Evolutionary conservation across 78 protist genomes (phyloP).

Genomic region (Dictyostelium intermedium): DNA sequence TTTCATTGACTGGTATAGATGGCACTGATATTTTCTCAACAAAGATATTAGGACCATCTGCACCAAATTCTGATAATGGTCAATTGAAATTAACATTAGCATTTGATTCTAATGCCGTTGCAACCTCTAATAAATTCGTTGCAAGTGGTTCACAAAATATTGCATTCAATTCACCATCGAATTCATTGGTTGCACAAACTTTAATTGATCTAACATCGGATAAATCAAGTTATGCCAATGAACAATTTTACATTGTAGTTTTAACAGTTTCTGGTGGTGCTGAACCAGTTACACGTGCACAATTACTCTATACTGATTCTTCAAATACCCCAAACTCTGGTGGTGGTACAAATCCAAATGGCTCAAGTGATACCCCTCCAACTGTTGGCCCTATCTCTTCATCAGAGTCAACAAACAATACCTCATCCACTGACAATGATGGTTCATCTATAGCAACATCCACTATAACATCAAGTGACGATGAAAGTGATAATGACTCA

Average conservation of each 20-base stretch:
- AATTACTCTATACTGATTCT: not conserved
- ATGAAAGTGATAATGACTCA: not conserved
- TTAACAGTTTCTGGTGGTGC: not conserved
- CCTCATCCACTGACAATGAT: not conserved
- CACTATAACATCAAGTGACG: not conserved
- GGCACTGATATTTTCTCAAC: not conserved
- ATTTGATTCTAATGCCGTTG: not conserved
- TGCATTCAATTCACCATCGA: not conserved
- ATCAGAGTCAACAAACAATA: not conserved
- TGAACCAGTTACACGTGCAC: not conserved
- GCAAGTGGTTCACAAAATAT: not conserved
- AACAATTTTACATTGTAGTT: not conserved
- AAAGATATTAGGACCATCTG: not conserved
- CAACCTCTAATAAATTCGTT: not conserved
- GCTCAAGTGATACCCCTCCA: not conserved
- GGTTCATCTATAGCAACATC: not conserved
- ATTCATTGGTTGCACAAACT: not conserved
- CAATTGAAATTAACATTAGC: not conserved
- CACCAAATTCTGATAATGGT: not conserved
- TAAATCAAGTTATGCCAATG: not conserved
- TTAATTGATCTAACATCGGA: not conserved
- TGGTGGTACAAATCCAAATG: slow-evolving; percentile 2
- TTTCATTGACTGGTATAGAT: not conserved
- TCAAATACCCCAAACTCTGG: not conserved
- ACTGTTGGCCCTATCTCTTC: not conserved